These are phyloP conservation scores for Yarrowia phangngaensis DNA, from an alignment of 805 yeast genomes.

Conservation along the genomic window DNA sequence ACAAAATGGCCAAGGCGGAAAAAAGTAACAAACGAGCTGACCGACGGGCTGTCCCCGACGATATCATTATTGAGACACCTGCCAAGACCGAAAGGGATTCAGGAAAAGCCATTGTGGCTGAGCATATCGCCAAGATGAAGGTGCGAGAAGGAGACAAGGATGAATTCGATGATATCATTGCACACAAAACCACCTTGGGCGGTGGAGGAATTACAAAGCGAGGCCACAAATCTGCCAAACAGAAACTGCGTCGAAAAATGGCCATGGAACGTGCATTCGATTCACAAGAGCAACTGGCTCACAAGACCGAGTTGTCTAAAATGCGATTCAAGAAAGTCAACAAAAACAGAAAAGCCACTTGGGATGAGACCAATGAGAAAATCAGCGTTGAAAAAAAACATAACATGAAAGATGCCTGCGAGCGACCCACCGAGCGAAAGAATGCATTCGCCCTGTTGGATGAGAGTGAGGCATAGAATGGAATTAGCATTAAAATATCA, in stretches of 20 bases:
- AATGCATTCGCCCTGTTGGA: constrained; percentile 11
- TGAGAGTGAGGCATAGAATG: constrained; percentile 6
- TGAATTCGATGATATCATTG: constrained; percentile 21
- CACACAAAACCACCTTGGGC: constrained; percentile 5
- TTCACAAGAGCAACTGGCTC: constrained; percentile 19
- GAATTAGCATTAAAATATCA: background rate
- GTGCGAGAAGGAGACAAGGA: constrained; percentile 23
- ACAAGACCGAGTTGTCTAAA: constrained; percentile 13
- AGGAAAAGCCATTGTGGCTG: constrained; percentile 21
- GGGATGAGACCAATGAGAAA: constrained; percentile 25
- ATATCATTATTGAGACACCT: background rate
- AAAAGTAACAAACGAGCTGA: constrained; percentile 23
- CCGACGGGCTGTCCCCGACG: constrained; percentile 25
- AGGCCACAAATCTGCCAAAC: constrained; percentile 16
- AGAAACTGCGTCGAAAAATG: constrained; percentile 8
- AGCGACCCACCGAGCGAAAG: constrained; percentile 3
- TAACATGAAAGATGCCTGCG: constrained; percentile 21
- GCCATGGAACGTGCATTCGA: constrained; percentile 25
- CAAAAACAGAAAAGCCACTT: constrained; percentile 20
- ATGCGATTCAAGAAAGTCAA: constrained; percentile 21
- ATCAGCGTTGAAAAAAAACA: constrained; percentile 12
- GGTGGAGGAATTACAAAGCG: constrained; percentile 23
- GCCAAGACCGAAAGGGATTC: constrained; percentile 17
- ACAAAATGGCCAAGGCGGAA: constrained; percentile 9
- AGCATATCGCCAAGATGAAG: constrained; percentile 24